Evolutionary conservation across 306 rosid species (phyloP).

Genomic region (Sophora flavescens): DNA sequence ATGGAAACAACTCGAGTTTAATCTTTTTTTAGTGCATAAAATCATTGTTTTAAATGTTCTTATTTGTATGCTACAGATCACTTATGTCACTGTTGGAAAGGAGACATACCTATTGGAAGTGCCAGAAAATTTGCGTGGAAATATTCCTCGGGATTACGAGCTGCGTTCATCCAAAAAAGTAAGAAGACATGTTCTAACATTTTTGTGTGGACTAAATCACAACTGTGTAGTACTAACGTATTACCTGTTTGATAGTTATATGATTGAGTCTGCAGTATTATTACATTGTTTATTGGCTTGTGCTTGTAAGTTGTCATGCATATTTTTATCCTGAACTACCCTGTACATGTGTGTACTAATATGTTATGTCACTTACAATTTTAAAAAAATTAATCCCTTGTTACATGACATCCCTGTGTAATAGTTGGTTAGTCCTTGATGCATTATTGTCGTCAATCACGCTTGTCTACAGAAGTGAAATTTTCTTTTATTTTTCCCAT

Average conservation of each 20-base stretch:
- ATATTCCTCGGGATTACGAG: conserved; percentile 77
- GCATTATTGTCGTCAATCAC: conserved; percentile 7
- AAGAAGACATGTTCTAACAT: conserved; percentile 28
- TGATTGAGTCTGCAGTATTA: conserved; percentile 13
- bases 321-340: conserved; percentile 19
- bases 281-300: conserved; percentile 10
- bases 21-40: conserved; percentile 27
- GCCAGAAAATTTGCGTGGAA: conserved; percentile 70
- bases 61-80: conserved; percentile 63
- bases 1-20: conserved; percentile 27
- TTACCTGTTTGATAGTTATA: conserved; percentile 28
- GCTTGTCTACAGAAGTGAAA: conserved; percentile 18
- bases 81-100: conserved; percentile 80
- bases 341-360: not conserved
- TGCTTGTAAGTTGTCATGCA: conserved; percentile 22
- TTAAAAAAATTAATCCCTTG: not conserved
- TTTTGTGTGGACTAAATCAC: conserved; percentile 28
- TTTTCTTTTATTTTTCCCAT: conserved; percentile 40
- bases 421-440: conserved; percentile 16
- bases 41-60: conserved; percentile 6
- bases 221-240: not conserved
- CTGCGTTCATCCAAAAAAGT: conserved; percentile 87
- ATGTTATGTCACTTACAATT: conserved; percentile 13
- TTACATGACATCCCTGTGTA: not conserved
- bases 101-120: conserved; percentile 88